Evolutionary conservation across 1,284 basidiomycete genomes (phyloP).

Genomic region (Sporisorium scitamineum): DNA sequence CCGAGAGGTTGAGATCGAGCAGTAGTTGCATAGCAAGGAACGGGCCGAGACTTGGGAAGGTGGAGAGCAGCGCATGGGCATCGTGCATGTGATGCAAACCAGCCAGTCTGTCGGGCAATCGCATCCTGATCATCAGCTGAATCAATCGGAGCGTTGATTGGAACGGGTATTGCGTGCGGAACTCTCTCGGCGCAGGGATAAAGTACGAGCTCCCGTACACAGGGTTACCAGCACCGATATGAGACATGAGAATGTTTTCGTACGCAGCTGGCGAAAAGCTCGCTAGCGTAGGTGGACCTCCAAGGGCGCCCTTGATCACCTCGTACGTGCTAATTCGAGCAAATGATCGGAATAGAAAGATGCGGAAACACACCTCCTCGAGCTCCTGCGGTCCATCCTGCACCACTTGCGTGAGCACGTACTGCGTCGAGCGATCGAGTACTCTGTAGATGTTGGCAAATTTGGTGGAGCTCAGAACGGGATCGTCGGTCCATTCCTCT

Average conservation of each 20-base stretch:
- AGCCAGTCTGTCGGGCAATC: constrained; percentile 71
- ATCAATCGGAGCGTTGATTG: constrained; percentile 75
- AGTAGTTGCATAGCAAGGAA: constrained; percentile 73
- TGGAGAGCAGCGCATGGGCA: constrained; percentile 74
- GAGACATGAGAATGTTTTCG: constrained; percentile 71
- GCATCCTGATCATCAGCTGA: constrained; percentile 74
- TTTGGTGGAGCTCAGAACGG: constrained; percentile 72
- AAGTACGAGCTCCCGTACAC: constrained; percentile 78
- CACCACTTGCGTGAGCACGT: constrained; percentile 75
- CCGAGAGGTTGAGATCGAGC: constrained; percentile 72
- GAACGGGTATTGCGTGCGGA: constrained; percentile 71
- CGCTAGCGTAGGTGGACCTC: constrained; percentile 73
- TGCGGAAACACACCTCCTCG: constrained; percentile 75
- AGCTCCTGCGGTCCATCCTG: constrained; percentile 75
- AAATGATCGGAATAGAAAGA: constrained; percentile 76
- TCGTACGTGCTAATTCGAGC: constrained; percentile 76
- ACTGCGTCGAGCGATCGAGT: constrained; percentile 76
- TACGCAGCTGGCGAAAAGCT: constrained; percentile 73
- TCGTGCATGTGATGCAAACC: constrained; percentile 73
- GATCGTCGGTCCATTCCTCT: constrained; percentile 69
- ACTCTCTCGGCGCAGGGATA: constrained; percentile 74
- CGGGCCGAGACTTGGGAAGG: constrained; percentile 75
- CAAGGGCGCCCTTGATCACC: constrained; percentile 72
- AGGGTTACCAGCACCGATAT: constrained; percentile 68
- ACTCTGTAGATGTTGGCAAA: constrained; percentile 78